These are phyloP conservation scores for Amesomyces nigricolor DNA, from an alignment of 2,329 filamentous ascomycete genomes.

Conservation along the genomic window DNA sequence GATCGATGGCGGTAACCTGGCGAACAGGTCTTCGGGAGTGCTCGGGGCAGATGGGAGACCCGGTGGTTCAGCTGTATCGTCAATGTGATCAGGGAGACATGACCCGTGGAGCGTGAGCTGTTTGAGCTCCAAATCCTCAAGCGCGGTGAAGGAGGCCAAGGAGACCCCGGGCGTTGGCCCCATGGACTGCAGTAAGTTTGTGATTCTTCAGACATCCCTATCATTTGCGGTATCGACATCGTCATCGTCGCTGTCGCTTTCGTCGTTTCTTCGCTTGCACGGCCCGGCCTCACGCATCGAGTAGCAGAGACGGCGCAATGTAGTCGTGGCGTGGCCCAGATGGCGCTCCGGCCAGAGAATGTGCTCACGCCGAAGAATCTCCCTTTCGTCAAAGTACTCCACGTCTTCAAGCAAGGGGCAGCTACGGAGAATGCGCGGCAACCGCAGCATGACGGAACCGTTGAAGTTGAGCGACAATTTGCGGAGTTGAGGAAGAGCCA, in stretches of 20 bases:
- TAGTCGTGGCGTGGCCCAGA: neutral
- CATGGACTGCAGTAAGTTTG: too few species aligned
- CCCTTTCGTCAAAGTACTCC: neutral
- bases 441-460: neutral
- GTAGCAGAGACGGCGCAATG: neutral
- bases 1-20: neutral
- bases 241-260: neutral
- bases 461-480: too few species aligned
- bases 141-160: neutral
- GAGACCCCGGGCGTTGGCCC: neutral
- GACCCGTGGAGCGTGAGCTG: neutral
- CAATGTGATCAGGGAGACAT: too few species aligned
- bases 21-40: neutral
- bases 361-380: neutral
- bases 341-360: neutral
- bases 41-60: neutral
- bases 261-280: too few species aligned
- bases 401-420: neutral
- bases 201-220: too few species aligned
- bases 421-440: neutral
- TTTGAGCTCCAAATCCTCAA: neutral
- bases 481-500: too few species aligned
- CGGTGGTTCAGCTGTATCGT: too few species aligned
- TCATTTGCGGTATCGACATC: neutral
- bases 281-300: neutral